Conservation (phyloP, 768 basidiomycete genomes). For the Kwoniella sp. region DNA sequence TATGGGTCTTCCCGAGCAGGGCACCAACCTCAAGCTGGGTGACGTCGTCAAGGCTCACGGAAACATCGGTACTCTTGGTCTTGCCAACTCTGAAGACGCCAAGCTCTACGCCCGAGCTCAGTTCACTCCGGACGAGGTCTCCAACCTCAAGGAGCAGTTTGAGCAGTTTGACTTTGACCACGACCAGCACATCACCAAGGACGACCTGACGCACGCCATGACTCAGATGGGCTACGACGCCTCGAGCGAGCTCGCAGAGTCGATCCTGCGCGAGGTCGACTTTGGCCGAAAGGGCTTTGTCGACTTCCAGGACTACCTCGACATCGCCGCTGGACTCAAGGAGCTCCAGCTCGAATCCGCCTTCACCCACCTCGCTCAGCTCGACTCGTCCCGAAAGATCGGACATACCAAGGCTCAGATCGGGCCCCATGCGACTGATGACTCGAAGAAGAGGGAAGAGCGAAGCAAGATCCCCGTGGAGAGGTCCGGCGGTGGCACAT, state of each 20-base stretch:
- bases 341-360: conserved; percentile 50
- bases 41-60: conserved; percentile 36
- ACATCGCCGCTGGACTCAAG: conserved; percentile 56
- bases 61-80: conserved; percentile 32
- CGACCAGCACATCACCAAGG: conserved; percentile 59
- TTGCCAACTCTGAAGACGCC: conserved; percentile 39
- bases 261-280: conserved; percentile 51
- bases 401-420: conserved; percentile 59
- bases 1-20: conserved; percentile 68
- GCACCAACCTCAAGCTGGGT: conserved; percentile 39
- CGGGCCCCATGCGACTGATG: conserved; percentile 48
- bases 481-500: conserved; percentile 57
- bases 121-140: conserved; percentile 58
- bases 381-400: conserved; percentile 30
- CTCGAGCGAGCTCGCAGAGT: conserved; percentile 40
- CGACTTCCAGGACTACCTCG: conserved; percentile 80
- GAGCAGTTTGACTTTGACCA: conserved; percentile 49
- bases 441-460: conserved; percentile 42
- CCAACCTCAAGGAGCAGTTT: conserved; percentile 51
- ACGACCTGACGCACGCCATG: conserved; percentile 71
- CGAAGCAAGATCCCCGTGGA: conserved; percentile 57
- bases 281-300: conserved; percentile 55
- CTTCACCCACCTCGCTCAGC: conserved; percentile 47
- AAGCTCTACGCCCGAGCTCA: conserved; percentile 55
- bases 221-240: conserved; percentile 65